A percentile compares a stretch with the other conserved stretches of the same genome.
Conservation (phyloP, 2,329 filamentous ascomycete genomes). For the Phaeosphaeriaceae sp. region DNA sequence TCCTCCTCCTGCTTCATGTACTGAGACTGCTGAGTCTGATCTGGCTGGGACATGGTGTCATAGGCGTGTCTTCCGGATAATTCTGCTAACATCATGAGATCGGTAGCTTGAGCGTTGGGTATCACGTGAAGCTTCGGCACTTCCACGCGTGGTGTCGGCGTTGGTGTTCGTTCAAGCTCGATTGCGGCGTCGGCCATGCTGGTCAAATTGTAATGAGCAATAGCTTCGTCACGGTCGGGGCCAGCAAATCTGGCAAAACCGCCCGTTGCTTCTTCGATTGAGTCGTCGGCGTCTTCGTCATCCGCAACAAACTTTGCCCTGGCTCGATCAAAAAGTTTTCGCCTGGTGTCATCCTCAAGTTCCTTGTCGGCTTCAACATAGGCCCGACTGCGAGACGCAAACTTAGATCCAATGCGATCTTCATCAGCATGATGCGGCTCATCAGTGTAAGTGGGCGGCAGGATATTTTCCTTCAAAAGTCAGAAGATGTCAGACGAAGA, state of each 20-base stretch:
- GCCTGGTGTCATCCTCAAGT: constrained; percentile 38
- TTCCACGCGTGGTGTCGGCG: constrained; percentile 28
- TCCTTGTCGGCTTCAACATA: constrained; percentile 50
- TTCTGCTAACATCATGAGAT: constrained; percentile 49
- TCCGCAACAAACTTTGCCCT: constrained; percentile 32
- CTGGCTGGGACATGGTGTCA: constrained; percentile 4
- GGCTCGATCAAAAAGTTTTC: constrained; percentile 30
- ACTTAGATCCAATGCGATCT: constrained; percentile 42
- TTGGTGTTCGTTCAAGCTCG: constrained; percentile 43
- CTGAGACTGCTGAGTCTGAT: constrained; percentile 9
- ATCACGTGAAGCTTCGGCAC: constrained; percentile 30
- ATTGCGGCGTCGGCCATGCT: constrained; percentile 43
- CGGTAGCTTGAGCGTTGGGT: constrained; percentile 51
- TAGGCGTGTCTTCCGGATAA: constrained; percentile 37
- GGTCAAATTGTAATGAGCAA: constrained; percentile 46
- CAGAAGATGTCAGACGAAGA: constrained; percentile 1
- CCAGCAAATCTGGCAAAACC: constrained; percentile 53
- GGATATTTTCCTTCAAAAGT: constrained; percentile 37
- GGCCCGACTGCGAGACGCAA: constrained; percentile 50
- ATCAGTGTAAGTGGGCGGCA: constrained; percentile 41
- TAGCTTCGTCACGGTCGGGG: constrained; percentile 50
- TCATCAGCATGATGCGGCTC: constrained; percentile 30
- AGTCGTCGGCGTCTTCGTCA: constrained; percentile 43
- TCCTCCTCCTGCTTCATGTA: constrained; percentile 5
- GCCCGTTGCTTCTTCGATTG: constrained; percentile 31